Conservation (phyloP, 257 asterid species). For the Petrea volubilis region DNA sequence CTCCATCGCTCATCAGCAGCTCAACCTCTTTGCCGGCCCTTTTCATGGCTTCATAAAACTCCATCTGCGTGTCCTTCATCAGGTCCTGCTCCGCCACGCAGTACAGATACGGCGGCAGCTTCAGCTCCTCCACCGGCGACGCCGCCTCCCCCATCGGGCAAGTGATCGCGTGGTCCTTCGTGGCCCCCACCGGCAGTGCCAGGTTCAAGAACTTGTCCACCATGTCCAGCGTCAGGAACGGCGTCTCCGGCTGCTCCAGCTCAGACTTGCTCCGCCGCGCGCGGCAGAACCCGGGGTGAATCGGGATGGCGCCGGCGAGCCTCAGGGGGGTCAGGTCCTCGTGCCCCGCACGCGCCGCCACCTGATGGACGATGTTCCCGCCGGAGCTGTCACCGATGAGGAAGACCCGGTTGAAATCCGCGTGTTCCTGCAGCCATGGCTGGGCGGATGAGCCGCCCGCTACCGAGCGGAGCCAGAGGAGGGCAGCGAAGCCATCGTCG, state of each 20-base stretch:
- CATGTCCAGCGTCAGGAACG: slow-evolving; percentile 59
- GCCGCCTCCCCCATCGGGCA: slow-evolving; percentile 68
- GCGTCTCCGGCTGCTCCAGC: slow-evolving; percentile 58
- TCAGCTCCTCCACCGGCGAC: slow-evolving; percentile 38
- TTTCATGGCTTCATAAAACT: slow-evolving; percentile 50
- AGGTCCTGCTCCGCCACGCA: slow-evolving; percentile 64
- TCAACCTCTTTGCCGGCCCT: slow-evolving; percentile 45
- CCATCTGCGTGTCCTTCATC: slow-evolving; percentile 48
- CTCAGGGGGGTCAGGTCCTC: slow-evolving; percentile 29
- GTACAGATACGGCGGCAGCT: slow-evolving; percentile 58
- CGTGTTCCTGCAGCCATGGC: slow-evolving; percentile 33
- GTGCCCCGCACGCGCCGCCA: slow-evolving; percentile 50
- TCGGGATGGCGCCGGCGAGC: slow-evolving; percentile 56
- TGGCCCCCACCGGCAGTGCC: slow-evolving; percentile 62
- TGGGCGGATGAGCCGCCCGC: slow-evolving; percentile 20
- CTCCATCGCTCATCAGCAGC: slow-evolving; percentile 40
- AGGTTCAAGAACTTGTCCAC: slow-evolving; percentile 51
- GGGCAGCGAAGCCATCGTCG: slow-evolving; percentile 42
- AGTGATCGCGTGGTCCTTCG: slow-evolving; percentile 60
- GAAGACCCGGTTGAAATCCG: slow-evolving; percentile 46
- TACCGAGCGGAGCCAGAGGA: slow-evolving; percentile 43
- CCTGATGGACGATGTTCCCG: slow-evolving; percentile 60
- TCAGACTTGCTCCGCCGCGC: slow-evolving; percentile 60
- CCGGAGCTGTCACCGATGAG: slow-evolving; percentile 77
- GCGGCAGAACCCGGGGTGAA: slow-evolving; percentile 63